Evolutionary conservation across 805 yeast genomes (phyloP), one percentile per base, ranked within the genome.

Genomic region (Suhomyces canberraensis): DNA sequence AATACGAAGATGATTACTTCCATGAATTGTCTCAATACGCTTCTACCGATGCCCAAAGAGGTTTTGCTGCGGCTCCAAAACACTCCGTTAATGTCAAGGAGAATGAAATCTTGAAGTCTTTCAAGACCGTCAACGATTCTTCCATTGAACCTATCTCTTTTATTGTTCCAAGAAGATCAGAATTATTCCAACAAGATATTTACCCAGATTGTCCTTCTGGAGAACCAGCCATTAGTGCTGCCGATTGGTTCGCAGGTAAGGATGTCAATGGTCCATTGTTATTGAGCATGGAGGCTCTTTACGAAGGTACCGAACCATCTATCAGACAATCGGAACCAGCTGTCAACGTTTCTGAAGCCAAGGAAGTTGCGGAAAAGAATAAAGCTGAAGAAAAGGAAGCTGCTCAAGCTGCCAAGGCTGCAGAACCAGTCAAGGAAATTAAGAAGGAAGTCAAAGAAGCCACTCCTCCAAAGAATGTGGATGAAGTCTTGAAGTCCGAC

Each of bases 31-130:
- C 95, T n/a, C 96, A 91, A 58, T 93, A 76, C 60, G 81, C 81
- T 42, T 88, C 97, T 3, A 76, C 80, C 2, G 95, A 87, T 22
- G 93, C 98, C 2, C 98, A 93, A 71, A 84, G 98, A 61, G 99
- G 99, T 1, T 81, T 91, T 56, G 95, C 96, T 0, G 75, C 84
- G 33, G 78, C 91, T 9, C 98, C 98, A 36, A 88, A 88, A 58
- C 72, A 86, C 47, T 71, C 77, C 13, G 90, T 90, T 8, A 81
- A 82, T 49, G 75, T 88, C 25, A 76, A 77, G 44, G 93, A 86
- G 25, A 90, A 87, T 57, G 98, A 93, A 63, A 79, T 93, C 28
- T 71, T 87, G 40, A 79, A 78, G 52, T 78, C 84, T 29, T 93
- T 73, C 70, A 93, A 93, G 68, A 81, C 95, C n/a, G 85, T 87